Conservation (phyloP, 2,329 filamentous ascomycete genomes). For the Xylariaceae sp. region DNA sequence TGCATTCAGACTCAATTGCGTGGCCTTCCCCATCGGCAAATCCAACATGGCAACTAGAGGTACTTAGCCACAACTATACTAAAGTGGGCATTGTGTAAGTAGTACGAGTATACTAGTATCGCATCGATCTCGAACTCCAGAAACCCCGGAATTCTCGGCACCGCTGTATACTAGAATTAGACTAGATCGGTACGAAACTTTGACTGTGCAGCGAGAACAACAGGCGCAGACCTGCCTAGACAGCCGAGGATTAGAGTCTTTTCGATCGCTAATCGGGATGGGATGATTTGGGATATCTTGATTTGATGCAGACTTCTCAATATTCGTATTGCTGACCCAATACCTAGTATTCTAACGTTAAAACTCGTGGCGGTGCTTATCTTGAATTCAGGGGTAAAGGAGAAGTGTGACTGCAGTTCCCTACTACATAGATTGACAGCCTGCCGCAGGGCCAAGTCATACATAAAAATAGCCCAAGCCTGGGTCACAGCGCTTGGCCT, state of each 20-base stretch:
- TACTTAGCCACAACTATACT: background rate
- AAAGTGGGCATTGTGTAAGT: background rate
- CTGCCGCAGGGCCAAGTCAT: slow-evolving; percentile 17
- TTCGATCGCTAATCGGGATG: no score
- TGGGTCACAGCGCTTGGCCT: background rate
- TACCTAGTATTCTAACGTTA: slow-evolving; percentile 2
- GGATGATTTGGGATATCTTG: no score
- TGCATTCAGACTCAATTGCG: slow-evolving; percentile 22
- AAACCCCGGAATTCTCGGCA: no score
- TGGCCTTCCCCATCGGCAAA: slow-evolving; percentile 24
- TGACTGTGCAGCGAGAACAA: no score
- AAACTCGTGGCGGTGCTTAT: slow-evolving; percentile 28
- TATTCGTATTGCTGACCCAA: slow-evolving; percentile 18
- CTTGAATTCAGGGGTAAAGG: slow-evolving; percentile 21
- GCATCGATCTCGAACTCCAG: no score
- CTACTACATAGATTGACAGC: slow-evolving; percentile 22
- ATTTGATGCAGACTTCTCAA: no score
- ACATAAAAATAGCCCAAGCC: background rate
- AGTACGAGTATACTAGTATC: no score
- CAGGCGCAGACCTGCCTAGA: no score
- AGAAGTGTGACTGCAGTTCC: slow-evolving; percentile 2
- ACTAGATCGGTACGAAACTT: no score
- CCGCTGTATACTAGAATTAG: no score
- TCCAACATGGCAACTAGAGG: slow-evolving; percentile 2
- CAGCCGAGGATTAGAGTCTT: no score